These are phyloP conservation scores for Umbelopsis sp. DNA, from an alignment of 192 early-diverging fungal genomes.

Conservation along the genomic window DNA sequence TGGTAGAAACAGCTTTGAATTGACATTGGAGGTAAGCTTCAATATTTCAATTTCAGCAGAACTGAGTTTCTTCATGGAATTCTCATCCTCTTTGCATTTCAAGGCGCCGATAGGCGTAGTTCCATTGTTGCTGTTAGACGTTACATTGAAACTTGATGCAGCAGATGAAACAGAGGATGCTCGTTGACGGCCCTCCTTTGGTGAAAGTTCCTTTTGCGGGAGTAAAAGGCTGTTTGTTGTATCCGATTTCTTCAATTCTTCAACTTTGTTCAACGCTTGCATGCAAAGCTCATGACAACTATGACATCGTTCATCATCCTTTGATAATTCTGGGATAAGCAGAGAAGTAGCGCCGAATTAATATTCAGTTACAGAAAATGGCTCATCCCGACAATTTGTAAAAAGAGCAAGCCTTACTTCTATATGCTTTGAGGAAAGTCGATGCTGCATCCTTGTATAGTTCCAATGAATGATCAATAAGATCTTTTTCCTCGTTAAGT, in stretches of 20 bases:
- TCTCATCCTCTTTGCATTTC: slow-evolving; percentile 21
- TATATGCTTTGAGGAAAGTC: slow-evolving; percentile 46
- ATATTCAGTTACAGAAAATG: background rate
- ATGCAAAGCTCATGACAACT: slow-evolving; percentile 28
- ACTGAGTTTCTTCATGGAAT: slow-evolving; percentile 35
- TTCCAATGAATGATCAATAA: slow-evolving; percentile 48
- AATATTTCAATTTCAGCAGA: slow-evolving; percentile 62
- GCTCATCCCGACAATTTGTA: too few relatives aligned
- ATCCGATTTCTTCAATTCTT: slow-evolving; percentile 45
- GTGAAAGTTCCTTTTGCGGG: background rate
- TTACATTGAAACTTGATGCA: background rate
- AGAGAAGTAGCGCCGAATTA: background rate
- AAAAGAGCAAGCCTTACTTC: slow-evolving; percentile 32
- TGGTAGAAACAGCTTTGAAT: slow-evolving; percentile 71
- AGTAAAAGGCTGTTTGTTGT: background rate
- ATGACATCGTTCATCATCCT: slow-evolving; percentile 7
- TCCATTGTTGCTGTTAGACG: background rate
- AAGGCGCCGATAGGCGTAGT: background rate
- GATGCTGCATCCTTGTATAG: slow-evolving; percentile 53
- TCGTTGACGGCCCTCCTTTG: background rate
- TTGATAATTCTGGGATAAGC: background rate
- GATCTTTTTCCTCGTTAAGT: slow-evolving; percentile 40
- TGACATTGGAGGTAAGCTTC: slow-evolving; percentile 67
- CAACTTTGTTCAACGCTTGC: slow-evolving; percentile 42
- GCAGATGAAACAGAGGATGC: background rate